Conservation (phyloP, 306 rosid genomes). For the Lathyrus sativus region DNA sequence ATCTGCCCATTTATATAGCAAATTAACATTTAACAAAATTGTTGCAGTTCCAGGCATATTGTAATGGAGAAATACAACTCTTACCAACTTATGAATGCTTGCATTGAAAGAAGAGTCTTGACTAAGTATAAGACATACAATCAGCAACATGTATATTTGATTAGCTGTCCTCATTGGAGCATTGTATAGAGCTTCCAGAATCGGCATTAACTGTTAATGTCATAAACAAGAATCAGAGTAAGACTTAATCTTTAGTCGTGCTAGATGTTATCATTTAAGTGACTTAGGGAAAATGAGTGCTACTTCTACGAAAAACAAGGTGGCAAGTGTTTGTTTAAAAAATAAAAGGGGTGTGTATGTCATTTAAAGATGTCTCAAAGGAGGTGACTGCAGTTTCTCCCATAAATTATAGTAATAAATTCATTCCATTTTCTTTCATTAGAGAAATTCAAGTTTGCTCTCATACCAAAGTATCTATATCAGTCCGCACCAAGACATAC, state of each 20-base stretch:
- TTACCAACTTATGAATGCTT: slow-evolving; percentile 95
- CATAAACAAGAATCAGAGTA: slow-evolving; percentile 41
- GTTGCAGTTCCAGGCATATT: slow-evolving; percentile 29
- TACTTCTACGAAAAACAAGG: not conserved
- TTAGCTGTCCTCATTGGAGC: slow-evolving; percentile 82
- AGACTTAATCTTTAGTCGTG: slow-evolving; percentile 20
- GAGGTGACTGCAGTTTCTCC: not conserved
- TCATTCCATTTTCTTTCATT: slow-evolving; percentile 16
- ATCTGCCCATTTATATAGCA: slow-evolving; percentile 56
- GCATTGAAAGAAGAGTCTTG: slow-evolving; percentile 98
- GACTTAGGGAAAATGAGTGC: not conserved
- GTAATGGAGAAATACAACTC: slow-evolving; percentile 32
- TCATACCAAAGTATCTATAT: slow-evolving; percentile 95
- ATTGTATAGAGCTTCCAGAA: slow-evolving; percentile 89
- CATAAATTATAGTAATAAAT: slow-evolving; percentile 11
- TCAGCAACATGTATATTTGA: slow-evolving; percentile 97
- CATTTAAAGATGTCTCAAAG: not conserved
- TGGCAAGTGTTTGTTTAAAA: slow-evolving; percentile 1
- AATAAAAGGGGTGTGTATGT: not conserved
- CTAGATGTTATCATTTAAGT: slow-evolving; percentile 8
- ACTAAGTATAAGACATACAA: slow-evolving; percentile 91
- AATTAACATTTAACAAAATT: slow-evolving; percentile 43
- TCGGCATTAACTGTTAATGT: slow-evolving; percentile 87
- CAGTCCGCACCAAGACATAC: slow-evolving; percentile 98
- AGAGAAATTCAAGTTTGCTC: slow-evolving; percentile 37